These are phyloP conservation scores for Metarhizium robertsii DNA, from an alignment of 2,329 filamentous ascomycete species.

Conservation along the genomic window DNA sequence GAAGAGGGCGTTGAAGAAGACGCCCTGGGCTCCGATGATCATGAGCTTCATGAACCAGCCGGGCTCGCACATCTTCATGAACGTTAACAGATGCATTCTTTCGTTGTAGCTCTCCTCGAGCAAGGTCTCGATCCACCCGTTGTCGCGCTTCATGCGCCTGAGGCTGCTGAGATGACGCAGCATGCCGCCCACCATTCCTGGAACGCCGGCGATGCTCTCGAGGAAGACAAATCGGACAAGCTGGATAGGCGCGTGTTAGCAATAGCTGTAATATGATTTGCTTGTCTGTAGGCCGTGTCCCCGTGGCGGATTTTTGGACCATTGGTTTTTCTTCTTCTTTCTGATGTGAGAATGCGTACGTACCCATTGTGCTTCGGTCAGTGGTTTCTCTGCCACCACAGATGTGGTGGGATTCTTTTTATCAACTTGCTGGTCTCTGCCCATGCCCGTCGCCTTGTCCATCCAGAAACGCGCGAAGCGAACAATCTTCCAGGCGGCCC, in stretches of 20 bases:
- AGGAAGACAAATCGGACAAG: slow-evolving; percentile 85
- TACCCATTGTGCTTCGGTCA: slow-evolving; percentile 81
- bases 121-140: slow-evolving; percentile 92
- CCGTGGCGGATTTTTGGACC: neutral
- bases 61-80: slow-evolving; percentile 71
- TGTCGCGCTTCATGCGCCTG: slow-evolving; percentile 79
- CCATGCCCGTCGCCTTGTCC: slow-evolving; percentile 68
- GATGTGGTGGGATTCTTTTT: slow-evolving; percentile 47
- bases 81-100: slow-evolving; percentile 85
- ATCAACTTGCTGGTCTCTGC: slow-evolving; percentile 60
- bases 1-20: slow-evolving; percentile 96
- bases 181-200: slow-evolving; percentile 96
- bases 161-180: slow-evolving; percentile 79
- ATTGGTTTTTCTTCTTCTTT: too few species aligned
- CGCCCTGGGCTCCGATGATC: slow-evolving; percentile 85
- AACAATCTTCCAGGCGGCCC: slow-evolving; percentile 67
- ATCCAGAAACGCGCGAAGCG: slow-evolving; percentile 69
- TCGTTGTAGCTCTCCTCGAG: slow-evolving; percentile 90
- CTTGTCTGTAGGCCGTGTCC: neutral
- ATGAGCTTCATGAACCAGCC: slow-evolving; percentile 86
- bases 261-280: slow-evolving; percentile 5
- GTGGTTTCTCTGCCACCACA: slow-evolving; percentile 41
- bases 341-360: slow-evolving; percentile 10
- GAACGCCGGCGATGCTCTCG: slow-evolving; percentile 88
- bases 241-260: slow-evolving; percentile 15